Evolutionary conservation across 179 eudicot genomes (phyloP).

Genomic region (Silene noctiflora): DNA sequence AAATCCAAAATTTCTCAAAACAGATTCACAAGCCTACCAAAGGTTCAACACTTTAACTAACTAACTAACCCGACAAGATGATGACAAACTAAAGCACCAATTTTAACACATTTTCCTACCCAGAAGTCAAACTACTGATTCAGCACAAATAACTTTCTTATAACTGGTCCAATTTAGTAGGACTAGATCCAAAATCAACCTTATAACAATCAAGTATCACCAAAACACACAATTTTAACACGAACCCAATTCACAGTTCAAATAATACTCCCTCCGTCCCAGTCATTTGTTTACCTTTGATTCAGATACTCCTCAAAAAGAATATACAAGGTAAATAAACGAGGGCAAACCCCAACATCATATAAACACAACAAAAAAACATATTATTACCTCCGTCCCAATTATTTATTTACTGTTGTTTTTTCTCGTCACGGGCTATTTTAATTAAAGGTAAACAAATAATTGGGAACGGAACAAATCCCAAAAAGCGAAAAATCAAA

Average conservation of each 20-base stretch:
- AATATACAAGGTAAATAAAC: too few relatives aligned
- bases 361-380: too few relatives aligned
- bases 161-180: not conserved
- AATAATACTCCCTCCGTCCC: too few relatives aligned
- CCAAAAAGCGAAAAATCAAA: not conserved
- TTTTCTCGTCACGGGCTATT: too few relatives aligned
- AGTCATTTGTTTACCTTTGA: too few relatives aligned
- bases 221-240: not conserved
- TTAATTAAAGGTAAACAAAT: too few relatives aligned
- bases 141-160: not conserved
- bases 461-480: not conserved
- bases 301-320: too few relatives aligned
- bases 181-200: not conserved
- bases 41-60: not conserved
- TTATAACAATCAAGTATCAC: not conserved
- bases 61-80: not conserved
- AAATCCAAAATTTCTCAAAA: not conserved
- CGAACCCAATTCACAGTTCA: not conserved
- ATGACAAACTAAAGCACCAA: not conserved
- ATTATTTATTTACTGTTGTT: too few relatives aligned
- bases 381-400: too few relatives aligned
- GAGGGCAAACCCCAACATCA: too few relatives aligned
- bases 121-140: slow-evolving; percentile 2
- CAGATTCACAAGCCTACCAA: not conserved
- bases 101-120: not conserved